Evolutionary conservation across 164 flowering plant genomes (phyloP).

Genomic region (Santalum album): DNA sequence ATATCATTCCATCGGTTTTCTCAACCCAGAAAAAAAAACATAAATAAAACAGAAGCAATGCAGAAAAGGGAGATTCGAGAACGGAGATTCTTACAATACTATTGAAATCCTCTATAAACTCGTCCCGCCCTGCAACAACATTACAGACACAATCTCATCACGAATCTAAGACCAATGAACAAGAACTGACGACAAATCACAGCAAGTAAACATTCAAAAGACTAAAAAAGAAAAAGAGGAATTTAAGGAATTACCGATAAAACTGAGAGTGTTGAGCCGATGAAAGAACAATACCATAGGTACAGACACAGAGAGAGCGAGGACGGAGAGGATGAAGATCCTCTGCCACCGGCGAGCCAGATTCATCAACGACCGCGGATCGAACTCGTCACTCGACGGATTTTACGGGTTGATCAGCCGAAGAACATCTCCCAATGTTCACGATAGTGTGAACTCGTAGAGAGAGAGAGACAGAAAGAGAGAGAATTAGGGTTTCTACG

Average conservation of each 20-base stretch:
- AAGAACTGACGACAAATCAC: too few relatives aligned
- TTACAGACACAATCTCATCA: conserved; percentile 6
- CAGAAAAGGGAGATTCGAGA: conserved; percentile 6
- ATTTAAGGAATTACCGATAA: conserved; percentile 18
- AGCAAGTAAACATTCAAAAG: too few relatives aligned
- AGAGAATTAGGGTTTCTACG: too few relatives aligned
- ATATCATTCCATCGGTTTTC: too few relatives aligned
- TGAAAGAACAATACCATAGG: conserved; percentile 52
- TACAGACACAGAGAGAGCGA: conserved; percentile 44
- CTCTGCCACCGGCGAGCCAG: conserved; percentile 44
- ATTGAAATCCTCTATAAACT: conserved; percentile 40
- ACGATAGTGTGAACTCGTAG: too few relatives aligned
- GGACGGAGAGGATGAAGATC: conserved; percentile 68
- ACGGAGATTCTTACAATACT: conserved; percentile 35
- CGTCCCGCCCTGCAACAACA: conserved; percentile 35
- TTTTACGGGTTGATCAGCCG: conserved; percentile 6
- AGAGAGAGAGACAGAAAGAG: conserved; percentile 12
- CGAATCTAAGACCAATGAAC: conserved; percentile 4
- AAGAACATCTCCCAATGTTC: conserved; percentile 11
- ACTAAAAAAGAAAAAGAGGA: too few relatives aligned
- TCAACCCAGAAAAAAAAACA: too few relatives aligned
- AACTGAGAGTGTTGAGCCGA: conserved; percentile 26
- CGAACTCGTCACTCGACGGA: conserved; percentile 1
- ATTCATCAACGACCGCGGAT: conserved; percentile 37
- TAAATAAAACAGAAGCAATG: too few relatives aligned